These are phyloP conservation scores for Daldinia grandis DNA, from an alignment of 495 filamentous ascomycete genomes.

Conservation along the genomic window DNA sequence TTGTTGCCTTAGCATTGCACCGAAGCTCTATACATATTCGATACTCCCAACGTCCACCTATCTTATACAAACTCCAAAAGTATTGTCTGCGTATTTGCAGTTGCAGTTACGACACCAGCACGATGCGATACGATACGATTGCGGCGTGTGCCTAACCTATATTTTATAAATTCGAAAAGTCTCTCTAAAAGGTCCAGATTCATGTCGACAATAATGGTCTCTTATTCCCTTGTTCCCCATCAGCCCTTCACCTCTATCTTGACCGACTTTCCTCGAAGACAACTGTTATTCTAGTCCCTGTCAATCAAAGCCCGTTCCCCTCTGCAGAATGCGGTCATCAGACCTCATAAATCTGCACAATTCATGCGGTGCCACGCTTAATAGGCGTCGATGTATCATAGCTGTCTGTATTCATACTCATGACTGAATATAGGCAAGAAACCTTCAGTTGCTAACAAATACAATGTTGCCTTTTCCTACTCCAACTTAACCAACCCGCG, in stretches of 20 bases:
- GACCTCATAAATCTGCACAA: constrained; percentile 35
- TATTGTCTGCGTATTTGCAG: background rate
- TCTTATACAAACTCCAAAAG: background rate
- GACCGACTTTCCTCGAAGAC: constrained; percentile 34
- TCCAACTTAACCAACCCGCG: background rate
- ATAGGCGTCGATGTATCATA: constrained; percentile 10
- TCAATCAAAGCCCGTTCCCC: constrained; percentile 24
- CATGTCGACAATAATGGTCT: background rate
- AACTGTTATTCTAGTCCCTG: constrained; percentile 29
- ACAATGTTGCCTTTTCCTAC: background rate
- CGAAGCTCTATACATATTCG: constrained; percentile 16
- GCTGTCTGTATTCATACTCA: background rate
- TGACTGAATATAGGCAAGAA: background rate
- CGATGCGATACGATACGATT: background rate
- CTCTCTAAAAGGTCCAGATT: background rate
- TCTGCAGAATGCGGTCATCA: constrained; percentile 40
- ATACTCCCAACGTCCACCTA: background rate
- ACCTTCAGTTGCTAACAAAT: background rate
- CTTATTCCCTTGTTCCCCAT: background rate
- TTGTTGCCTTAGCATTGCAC: constrained; percentile 21
- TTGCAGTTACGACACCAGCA: background rate
- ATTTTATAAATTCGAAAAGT: background rate
- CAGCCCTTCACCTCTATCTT: constrained; percentile 17
- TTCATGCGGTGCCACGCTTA: constrained; percentile 23
- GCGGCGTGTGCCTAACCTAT: background rate